Percentiles rank a stretch among this genome's conserved stretches.
These are phyloP conservation scores for Venturia aucupariae DNA, from an alignment of 2,329 filamentous ascomycete species.

Conservation along the genomic window DNA sequence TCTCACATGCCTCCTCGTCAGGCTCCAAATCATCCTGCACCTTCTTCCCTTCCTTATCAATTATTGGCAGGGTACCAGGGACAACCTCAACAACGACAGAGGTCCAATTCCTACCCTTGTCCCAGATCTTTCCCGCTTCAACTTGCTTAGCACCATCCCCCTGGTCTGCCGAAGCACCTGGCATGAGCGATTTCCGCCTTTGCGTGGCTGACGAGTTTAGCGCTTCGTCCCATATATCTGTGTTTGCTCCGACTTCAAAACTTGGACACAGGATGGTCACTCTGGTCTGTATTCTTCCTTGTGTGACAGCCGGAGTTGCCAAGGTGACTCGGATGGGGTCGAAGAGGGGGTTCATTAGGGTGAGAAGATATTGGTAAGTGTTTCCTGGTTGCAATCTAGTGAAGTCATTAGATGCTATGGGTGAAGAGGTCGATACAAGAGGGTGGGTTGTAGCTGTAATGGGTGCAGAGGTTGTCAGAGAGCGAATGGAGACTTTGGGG, in stretches of 20 bases:
- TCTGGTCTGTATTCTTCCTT: conserved; percentile 39
- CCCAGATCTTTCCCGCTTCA: conserved; percentile 94
- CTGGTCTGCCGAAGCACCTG: conserved; percentile 23
- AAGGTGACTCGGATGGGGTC: conserved; percentile 81
- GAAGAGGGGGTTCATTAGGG: conserved; percentile 89
- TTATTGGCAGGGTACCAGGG: conserved; percentile 35
- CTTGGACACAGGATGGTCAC: conserved; percentile 91
- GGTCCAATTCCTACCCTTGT: conserved; percentile 87
- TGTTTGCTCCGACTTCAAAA: conserved; percentile 90
- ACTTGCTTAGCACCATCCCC: conserved; percentile 37
- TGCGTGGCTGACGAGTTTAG: conserved; percentile 39
- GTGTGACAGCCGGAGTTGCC: conserved; percentile 55
- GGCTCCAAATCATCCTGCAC: conserved; percentile 34
- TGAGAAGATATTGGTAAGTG: conserved; percentile 72
- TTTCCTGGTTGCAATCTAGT: conserved; percentile 39
- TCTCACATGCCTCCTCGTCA: conserved; percentile 65
- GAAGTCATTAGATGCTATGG: conserved; percentile 28
- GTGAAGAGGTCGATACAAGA: conserved; percentile 13
- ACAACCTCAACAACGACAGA: conserved; percentile 88
- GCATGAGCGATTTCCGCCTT: conserved; percentile 32
- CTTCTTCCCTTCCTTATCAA: conserved; percentile 33
- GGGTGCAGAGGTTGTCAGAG: conserved; percentile 38
- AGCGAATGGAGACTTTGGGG: conserved; percentile 66
- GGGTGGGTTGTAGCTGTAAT: conserved; percentile 23
- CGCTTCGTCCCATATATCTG: conserved; percentile 89